Evolutionary conservation across 805 yeast genomes (phyloP).

Genomic region (Metschnikowia sp.): DNA sequence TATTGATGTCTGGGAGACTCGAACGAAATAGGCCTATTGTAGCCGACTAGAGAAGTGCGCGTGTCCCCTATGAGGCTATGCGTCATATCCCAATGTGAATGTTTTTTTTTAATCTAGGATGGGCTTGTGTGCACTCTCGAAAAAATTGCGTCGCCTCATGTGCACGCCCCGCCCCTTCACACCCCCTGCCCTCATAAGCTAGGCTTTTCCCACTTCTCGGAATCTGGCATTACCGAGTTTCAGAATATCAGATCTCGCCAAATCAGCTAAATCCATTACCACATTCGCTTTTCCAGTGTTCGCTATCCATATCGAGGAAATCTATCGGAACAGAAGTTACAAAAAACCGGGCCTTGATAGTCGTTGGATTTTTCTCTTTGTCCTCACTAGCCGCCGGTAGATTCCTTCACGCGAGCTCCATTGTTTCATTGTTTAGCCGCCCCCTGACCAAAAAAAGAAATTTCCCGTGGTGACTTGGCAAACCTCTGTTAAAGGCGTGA

Average conservation of each 20-base stretch:
- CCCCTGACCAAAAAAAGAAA: not conserved
- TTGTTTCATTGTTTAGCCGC: not conserved
- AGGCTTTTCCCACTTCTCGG: not conserved
- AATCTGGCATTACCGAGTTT: conserved; percentile 1
- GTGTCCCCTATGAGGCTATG: too few species aligned
- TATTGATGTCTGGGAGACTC: too few species aligned
- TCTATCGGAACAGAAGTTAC: too few species aligned
- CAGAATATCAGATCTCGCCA: conserved; percentile 1
- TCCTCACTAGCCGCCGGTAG: conserved; percentile 1
- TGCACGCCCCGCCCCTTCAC: conserved; percentile 3
- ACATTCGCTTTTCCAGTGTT: conserved; percentile 2
- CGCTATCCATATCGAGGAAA: not conserved
- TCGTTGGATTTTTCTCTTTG: not conserved
- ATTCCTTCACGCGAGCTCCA: not conserved
- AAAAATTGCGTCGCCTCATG: not conserved
- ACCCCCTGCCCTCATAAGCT: conserved; percentile 4
- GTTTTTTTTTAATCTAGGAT: not conserved
- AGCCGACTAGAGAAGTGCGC: too few species aligned
- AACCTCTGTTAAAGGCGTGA: too few species aligned
- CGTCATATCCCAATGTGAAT: not conserved
- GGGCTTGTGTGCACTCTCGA: not conserved
- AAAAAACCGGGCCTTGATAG: not conserved
- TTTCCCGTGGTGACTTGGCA: too few species aligned
- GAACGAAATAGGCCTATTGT: too few species aligned
- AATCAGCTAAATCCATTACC: not conserved